A percentile compares a stretch with the other conserved stretches of the same genome.
Conservation (phyloP, 202 grass and related monocot genomes). For the Panicum hallii region DNA sequence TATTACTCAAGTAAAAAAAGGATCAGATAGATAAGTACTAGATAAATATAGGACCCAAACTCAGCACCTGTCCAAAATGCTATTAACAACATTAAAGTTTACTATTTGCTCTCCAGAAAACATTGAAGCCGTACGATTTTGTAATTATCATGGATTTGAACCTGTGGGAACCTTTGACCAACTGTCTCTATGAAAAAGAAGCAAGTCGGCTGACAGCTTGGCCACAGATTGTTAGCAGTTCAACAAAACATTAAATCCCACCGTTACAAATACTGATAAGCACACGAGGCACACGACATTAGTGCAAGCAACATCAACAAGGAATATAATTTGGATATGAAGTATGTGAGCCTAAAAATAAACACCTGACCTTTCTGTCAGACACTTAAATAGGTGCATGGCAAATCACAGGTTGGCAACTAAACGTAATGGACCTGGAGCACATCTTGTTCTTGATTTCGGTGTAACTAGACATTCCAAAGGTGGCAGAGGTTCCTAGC, state of each 20-base stretch:
- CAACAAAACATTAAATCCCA: neutral
- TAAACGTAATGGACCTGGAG: neutral
- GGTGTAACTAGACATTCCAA: conserved; percentile 33
- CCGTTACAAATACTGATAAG: neutral
- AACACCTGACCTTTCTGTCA: neutral
- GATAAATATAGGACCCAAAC: neutral
- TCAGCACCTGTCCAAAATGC: conserved; percentile 1
- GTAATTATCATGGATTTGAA: neutral
- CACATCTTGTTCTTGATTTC: neutral
- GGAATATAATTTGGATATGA: conserved; percentile 6
- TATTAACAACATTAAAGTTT: neutral
- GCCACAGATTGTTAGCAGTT: neutral
- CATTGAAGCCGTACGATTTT: neutral
- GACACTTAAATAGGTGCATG: neutral
- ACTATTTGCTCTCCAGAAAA: neutral
- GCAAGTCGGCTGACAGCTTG: neutral
- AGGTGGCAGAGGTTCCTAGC: conserved; percentile 23
- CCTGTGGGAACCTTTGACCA: neutral
- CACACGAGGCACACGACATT: neutral
- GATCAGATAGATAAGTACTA: neutral
- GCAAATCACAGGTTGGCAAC: conserved; percentile 13
- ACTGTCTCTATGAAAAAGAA: neutral
- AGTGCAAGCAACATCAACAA: neutral
- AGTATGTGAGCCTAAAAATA: conserved; percentile 1
- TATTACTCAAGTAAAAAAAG: neutral